Evolutionary conservation across 2,329 filamentous ascomycete genomes (phyloP).

Genomic region (Pseudocercospora musae): DNA sequence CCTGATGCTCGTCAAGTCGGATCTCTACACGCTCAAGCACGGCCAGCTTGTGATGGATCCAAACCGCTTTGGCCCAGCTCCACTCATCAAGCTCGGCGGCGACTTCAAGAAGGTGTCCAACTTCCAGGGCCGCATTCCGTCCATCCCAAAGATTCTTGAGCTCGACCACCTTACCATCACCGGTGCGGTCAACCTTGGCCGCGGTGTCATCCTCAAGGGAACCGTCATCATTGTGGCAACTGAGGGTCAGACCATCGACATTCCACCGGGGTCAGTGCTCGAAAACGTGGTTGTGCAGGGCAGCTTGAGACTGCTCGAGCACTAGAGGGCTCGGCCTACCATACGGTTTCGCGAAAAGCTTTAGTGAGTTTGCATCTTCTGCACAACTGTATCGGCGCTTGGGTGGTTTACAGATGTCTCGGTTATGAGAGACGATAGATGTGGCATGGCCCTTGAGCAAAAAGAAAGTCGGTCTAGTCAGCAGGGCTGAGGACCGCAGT

Average conservation of each 20-base stretch:
- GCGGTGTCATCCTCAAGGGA: slow-evolving; percentile 92
- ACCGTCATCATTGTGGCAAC: slow-evolving; percentile 99
- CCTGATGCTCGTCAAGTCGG: slow-evolving; percentile 98
- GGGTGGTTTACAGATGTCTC: slow-evolving; percentile 4
- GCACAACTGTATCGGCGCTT: slow-evolving; percentile 7
- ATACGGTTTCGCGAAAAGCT: not conserved
- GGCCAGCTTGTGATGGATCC: slow-evolving; percentile 96
- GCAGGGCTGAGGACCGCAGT: slow-evolving; percentile 11
- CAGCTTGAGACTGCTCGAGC: slow-evolving; percentile 73
- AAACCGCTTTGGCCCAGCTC: slow-evolving; percentile 91
- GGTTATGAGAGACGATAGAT: slow-evolving; percentile 6
- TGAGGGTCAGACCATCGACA: slow-evolving; percentile 95
- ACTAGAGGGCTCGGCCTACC: slow-evolving; percentile 46
- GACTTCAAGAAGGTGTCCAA: slow-evolving; percentile 99
- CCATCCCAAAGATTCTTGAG: slow-evolving; percentile 87
- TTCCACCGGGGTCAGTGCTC: slow-evolving; percentile 91
- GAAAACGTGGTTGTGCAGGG: slow-evolving; percentile 99
- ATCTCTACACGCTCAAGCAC: slow-evolving; percentile 97
- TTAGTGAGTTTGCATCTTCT: not conserved
- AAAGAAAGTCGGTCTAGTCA: slow-evolving; percentile 9
- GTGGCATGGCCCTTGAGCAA: slow-evolving; percentile 11
- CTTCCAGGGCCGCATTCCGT: slow-evolving; percentile 83
- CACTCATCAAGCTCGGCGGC: slow-evolving; percentile 95
- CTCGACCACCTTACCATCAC: slow-evolving; percentile 96
- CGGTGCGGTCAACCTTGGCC: slow-evolving; percentile 92